A percentile compares a stretch with the other conserved stretches of the same genome.
phyloP scores from a whole-genome alignment of 2,329 filamentous ascomycete genomes.

The Microdochium paspali region DNA sequence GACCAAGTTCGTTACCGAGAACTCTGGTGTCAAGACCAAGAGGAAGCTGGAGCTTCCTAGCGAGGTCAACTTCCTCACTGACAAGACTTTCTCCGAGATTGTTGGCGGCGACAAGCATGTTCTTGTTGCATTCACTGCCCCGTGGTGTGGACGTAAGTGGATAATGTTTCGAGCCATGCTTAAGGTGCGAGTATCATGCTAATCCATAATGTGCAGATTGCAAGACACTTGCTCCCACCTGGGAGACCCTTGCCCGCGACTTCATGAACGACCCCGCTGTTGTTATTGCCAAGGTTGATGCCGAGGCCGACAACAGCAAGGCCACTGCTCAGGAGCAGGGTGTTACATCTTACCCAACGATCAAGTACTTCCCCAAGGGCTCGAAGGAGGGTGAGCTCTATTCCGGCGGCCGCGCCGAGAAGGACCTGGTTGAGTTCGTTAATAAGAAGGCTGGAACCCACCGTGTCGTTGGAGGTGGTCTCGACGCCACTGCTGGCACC shows the following conservation, averaged over 20 bases:
- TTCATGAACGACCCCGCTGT: constrained; percentile 72
- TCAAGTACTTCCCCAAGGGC: constrained; percentile 93
- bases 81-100: constrained; percentile 65
- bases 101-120: constrained; percentile 84
- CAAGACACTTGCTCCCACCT: constrained; percentile 84
- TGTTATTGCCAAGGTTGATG: constrained; percentile 89
- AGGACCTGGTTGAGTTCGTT: constrained; percentile 68
- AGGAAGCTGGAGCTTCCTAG: constrained; percentile 65
- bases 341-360: constrained; percentile 84
- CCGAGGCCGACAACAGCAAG: constrained; percentile 78
- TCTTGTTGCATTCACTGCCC: constrained; percentile 91
- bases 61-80: constrained; percentile 70
- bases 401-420: constrained; percentile 66
- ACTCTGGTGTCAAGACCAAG: constrained; percentile 77
- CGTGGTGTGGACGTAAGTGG: constrained; percentile 93
- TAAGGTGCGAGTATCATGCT: background rate
- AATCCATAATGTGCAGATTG: constrained; percentile 58
- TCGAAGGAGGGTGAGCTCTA: constrained; percentile 65
- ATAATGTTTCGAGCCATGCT: constrained; percentile 3
- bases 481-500: constrained; percentile 72
- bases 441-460: constrained; percentile 86
- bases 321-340: constrained; percentile 65
- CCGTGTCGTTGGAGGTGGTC: constrained; percentile 70
- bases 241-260: constrained; percentile 78
- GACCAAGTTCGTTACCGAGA: constrained; percentile 71